These are phyloP conservation scores for Fusarium austroafricanum DNA, from an alignment of 2,329 filamentous ascomycete genomes.

Conservation along the genomic window DNA sequence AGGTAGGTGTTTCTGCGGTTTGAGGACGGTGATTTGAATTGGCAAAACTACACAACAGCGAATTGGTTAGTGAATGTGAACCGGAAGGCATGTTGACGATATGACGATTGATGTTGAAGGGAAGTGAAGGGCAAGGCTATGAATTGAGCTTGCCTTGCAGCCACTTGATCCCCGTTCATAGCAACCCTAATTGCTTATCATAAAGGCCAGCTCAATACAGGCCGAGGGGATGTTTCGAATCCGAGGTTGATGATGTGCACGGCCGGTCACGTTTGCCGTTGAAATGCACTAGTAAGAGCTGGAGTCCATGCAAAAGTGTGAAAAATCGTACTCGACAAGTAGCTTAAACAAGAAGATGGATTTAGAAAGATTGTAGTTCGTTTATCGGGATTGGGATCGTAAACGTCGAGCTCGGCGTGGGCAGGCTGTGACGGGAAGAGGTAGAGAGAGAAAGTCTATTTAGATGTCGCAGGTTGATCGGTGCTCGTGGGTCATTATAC, in stretches of 20 bases:
- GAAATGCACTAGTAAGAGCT: conserved; percentile 28
- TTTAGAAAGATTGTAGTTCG: conserved; percentile 7
- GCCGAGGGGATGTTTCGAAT: conserved; percentile 26
- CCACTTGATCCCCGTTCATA: conserved; percentile 72
- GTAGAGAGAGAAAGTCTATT: conserved; percentile 37
- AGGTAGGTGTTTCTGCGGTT: conserved; percentile 68
- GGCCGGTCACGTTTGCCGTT: conserved; percentile 28
- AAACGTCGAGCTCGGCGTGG: conserved; percentile 32
- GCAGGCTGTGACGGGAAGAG: conserved; percentile 30
- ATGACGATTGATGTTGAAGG: conserved; percentile 22
- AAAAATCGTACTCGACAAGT: conserved; percentile 10
- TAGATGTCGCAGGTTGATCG: conserved; percentile 40
- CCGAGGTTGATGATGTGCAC: conserved; percentile 38
- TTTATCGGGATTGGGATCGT: conserved; percentile 13
- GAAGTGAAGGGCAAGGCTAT: conserved; percentile 13
- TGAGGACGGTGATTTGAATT: conserved; percentile 71
- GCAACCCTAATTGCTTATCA: conserved; percentile 55
- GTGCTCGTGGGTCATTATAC: conserved; percentile 45
- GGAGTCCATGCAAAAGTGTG: conserved; percentile 36
- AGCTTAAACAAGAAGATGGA: background rate
- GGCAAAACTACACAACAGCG: conserved; percentile 65
- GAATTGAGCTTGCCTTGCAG: conserved; percentile 61
- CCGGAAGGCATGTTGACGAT: conserved; percentile 19
- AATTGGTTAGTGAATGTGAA: conserved; percentile 51
- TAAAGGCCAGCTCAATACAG: conserved; percentile 39